Base-by-base conservation (phyloP, 2,329 filamentous ascomycete species). In the Phialophora tarda region DNA sequence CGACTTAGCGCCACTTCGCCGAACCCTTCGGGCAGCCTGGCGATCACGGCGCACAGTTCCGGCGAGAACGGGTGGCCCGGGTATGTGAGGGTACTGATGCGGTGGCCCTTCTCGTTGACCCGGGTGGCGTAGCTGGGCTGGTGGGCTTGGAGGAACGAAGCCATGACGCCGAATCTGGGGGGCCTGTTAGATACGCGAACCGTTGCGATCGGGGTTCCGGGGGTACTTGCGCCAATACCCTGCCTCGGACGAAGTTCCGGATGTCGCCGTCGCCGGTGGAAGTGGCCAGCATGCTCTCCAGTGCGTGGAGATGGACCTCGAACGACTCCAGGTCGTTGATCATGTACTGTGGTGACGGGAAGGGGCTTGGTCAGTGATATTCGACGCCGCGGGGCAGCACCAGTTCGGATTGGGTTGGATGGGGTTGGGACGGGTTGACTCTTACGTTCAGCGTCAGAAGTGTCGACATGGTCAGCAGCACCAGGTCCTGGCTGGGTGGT, bases 41-140 rank as follows among this genome's bases (percentile, higher is more conserved):
- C 63, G 30, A 63, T 57, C 10, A 68, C 41, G 12, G 60, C 50
- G 30, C 66, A 65, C 1, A 68, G 55, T 21, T 68, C 63, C 6
- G 66, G 53, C 21, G 55, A 44, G 47, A 68, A 68, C 8, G 66
- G 66, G 47, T 66, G 66, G 41, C 53, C 55, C 1, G 66, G 62
- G 23, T 68, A 68, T 7, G 62, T 68, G 34, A 68, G 44, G 14
- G 58, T 64, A 14, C 65, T 67, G 62, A 67, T 67, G 10, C 65
- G 56, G 53, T 67, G 65, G 21, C 65, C 65, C 28, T 53, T 55
- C 53, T 67, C 61, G n/a, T 64, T 67, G 61, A 67, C 60, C 11
- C 65, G 62, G 8, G 41, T 64, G 28, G 65, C 65, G 34, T 67
- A 67, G n/a, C 61, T 64, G n/a, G 65, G 65, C 53, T 67, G 65